Percentiles rank a stretch among this genome's conserved stretches.
Conservation (phyloP, 1,139 yeast species). For the Debaryomycetaceae sp. region DNA sequence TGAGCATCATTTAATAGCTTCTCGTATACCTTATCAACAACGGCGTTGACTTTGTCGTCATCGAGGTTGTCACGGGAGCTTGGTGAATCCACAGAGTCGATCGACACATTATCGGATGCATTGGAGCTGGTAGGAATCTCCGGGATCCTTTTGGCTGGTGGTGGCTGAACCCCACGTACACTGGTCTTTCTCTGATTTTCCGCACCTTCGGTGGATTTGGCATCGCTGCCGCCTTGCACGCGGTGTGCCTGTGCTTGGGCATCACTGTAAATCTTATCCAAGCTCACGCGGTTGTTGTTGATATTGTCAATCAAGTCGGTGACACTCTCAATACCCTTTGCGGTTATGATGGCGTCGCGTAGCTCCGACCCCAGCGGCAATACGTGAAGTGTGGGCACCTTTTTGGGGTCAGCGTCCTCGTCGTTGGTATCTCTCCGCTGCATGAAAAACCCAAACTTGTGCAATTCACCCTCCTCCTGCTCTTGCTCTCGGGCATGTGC, state of each 20-base stretch:
- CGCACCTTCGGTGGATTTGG: too few species aligned
- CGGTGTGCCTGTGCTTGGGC: constrained; percentile 13
- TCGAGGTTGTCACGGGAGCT: constrained; percentile 11
- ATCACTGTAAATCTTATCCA: constrained; percentile 49
- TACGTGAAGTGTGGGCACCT: constrained; percentile 32
- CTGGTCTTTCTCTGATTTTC: constrained; percentile 6
- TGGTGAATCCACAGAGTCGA: constrained; percentile 23
- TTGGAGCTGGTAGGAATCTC: too few species aligned
- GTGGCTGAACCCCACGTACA: constrained; percentile 1
- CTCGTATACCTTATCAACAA: constrained; percentile 66
- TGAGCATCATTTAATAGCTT: constrained; percentile 64
- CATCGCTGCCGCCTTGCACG: background rate
- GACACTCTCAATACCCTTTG: constrained; percentile 73
- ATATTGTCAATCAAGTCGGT: constrained; percentile 67
- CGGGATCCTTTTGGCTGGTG: constrained; percentile 12
- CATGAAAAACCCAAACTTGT: constrained; percentile 74
- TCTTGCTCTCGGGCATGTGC: constrained; percentile 71
- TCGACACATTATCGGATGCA: constrained; percentile 32
- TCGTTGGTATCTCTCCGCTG: constrained; percentile 37
- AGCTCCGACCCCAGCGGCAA: constrained; percentile 75
- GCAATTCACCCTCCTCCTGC: constrained; percentile 88
- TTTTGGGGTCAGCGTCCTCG: constrained; percentile 8
- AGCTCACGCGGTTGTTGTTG: constrained; percentile 46
- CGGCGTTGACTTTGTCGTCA: constrained; percentile 26
- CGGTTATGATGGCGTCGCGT: constrained; percentile 71